phyloP scores from a whole-genome alignment of 2,329 filamentous ascomycete genomes.

The Calonectria multiphialidica region DNA sequence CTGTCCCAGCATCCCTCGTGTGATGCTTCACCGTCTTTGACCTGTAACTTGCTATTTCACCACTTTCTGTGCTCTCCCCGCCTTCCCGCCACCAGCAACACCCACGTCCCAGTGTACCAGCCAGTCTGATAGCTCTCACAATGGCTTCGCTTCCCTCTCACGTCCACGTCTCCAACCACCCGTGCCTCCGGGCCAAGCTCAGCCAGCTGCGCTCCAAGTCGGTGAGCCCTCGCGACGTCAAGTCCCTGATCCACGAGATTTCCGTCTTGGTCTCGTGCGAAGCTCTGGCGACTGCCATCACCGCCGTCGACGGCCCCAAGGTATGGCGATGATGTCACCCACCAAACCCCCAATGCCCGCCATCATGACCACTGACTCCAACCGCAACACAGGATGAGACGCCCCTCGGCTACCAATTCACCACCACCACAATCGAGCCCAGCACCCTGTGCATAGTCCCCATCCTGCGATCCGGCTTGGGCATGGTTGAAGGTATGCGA shows the following conservation, averaged over 20 bases:
- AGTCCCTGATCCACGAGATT: conserved; percentile 87
- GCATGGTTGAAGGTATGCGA: conserved; percentile 83
- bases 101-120: neutral
- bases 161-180: conserved; percentile 86
- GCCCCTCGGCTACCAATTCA: conserved; percentile 82
- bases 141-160: conserved; percentile 65
- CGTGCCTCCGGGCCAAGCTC: conserved; percentile 89
- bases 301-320: conserved; percentile 68
- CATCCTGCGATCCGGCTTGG: conserved; percentile 91
- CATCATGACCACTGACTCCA: neutral
- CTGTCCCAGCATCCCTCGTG: conserved; percentile 39
- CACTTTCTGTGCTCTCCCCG: conserved; percentile 1
- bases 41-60: conserved; percentile 16
- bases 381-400: conserved; percentile 72
- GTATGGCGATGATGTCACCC: conserved; percentile 60
- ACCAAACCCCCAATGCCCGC: neutral
- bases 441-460: conserved; percentile 84
- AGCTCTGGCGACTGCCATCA: conserved; percentile 76
- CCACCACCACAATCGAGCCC: conserved; percentile 72
- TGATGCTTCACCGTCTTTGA: conserved; percentile 38
- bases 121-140: conserved; percentile 16
- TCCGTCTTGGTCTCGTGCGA: conserved; percentile 85
- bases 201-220: conserved; percentile 84
- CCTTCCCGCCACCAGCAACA: neutral
- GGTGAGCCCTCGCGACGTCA: conserved; percentile 80